These are phyloP conservation scores for Mycena olivaceomarginata DNA, from an alignment of 768 basidiomycete species.

Conservation along the genomic window DNA sequence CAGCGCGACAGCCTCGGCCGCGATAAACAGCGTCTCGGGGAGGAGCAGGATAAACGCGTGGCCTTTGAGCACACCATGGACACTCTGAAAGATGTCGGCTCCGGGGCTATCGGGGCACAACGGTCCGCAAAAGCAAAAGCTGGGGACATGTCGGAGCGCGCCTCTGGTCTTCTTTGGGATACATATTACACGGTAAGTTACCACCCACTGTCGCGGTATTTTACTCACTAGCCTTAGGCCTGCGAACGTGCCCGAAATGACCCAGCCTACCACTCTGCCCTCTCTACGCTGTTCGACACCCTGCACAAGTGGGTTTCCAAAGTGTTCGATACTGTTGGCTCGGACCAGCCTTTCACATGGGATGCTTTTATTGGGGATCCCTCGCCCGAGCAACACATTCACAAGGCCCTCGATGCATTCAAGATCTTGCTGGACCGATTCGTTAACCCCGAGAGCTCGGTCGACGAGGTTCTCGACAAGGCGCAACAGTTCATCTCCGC, in stretches of 20 bases:
- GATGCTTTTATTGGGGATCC: conserved; percentile 77
- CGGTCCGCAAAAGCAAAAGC: conserved; percentile 64
- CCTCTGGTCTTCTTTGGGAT: conserved; percentile 63
- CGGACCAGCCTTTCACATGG: conserved; percentile 65
- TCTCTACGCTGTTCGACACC: conserved; percentile 75
- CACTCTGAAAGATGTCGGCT: conserved; percentile 73
- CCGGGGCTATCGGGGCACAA: conserved; percentile 70
- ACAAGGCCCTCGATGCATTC: conserved; percentile 69
- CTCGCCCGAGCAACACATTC: conserved; percentile 77
- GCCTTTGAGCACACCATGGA: conserved; percentile 83
- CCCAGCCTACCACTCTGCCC: conserved; percentile 71
- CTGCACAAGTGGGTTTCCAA: conserved; percentile 73
- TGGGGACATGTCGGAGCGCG: conserved; percentile 66
- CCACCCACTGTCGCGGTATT: not conserved
- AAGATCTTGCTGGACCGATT: conserved; percentile 71
- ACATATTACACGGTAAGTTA: conserved; percentile 70
- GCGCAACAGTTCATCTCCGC: conserved; percentile 22
- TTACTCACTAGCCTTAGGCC: conserved; percentile 60
- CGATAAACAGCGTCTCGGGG: conserved; percentile 67
- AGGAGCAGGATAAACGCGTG: conserved; percentile 66
- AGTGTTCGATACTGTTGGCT: conserved; percentile 68
- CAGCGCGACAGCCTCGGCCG: conserved; percentile 75
- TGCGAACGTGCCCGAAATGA: conserved; percentile 79
- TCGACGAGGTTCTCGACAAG: conserved; percentile 68
- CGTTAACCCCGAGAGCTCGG: conserved; percentile 62